A percentile compares a stretch with the other conserved stretches of the same genome.
Conservation (phyloP, 208 protist species). For the Crithidia sp. region DNA sequence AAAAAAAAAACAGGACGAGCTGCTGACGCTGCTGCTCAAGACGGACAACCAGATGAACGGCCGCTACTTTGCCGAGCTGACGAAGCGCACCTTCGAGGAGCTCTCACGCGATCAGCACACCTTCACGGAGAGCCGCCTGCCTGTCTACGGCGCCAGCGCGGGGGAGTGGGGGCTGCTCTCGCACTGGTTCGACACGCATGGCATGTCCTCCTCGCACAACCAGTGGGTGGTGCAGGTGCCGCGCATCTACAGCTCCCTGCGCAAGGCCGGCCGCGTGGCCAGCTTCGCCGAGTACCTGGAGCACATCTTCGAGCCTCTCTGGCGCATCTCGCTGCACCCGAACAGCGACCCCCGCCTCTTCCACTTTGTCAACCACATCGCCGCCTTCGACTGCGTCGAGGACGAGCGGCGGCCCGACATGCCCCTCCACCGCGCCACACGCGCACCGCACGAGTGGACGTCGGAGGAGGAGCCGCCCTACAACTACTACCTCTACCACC, state of each 20-base stretch:
- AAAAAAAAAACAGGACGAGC: no score
- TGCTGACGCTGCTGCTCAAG: slow-evolving; percentile 98
- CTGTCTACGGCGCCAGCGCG: slow-evolving; percentile 87
- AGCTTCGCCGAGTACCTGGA: slow-evolving; percentile 97
- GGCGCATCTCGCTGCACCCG: slow-evolving; percentile 97
- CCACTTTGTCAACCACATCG: slow-evolving; percentile 97
- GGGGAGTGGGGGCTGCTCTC: slow-evolving; percentile 96
- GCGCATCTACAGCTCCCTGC: slow-evolving; percentile 93
- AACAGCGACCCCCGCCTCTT: slow-evolving; percentile 95
- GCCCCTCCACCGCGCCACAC: slow-evolving; percentile 56
- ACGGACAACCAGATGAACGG: slow-evolving; percentile 98
- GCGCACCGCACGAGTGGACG: slow-evolving; percentile 93
- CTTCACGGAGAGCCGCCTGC: slow-evolving; percentile 91
- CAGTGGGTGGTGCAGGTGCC: slow-evolving; percentile 98
- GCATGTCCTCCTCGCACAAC: slow-evolving; percentile 95
- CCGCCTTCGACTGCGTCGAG: slow-evolving; percentile 98
- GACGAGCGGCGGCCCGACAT: slow-evolving; percentile 92
- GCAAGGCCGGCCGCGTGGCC: slow-evolving; percentile 73
- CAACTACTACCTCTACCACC: slow-evolving; percentile 98
- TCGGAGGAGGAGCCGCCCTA: slow-evolving; percentile 97
- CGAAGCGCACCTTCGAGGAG: slow-evolving; percentile 95
- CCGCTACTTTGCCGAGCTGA: slow-evolving; percentile 98
- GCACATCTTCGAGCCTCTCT: slow-evolving; percentile 99
- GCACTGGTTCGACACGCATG: slow-evolving; percentile 96
- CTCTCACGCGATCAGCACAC: slow-evolving; percentile 96